These are phyloP conservation scores for Pseudogymnoascus sp. DNA, from an alignment of 2,329 filamentous ascomycete species.

Conservation along the genomic window DNA sequence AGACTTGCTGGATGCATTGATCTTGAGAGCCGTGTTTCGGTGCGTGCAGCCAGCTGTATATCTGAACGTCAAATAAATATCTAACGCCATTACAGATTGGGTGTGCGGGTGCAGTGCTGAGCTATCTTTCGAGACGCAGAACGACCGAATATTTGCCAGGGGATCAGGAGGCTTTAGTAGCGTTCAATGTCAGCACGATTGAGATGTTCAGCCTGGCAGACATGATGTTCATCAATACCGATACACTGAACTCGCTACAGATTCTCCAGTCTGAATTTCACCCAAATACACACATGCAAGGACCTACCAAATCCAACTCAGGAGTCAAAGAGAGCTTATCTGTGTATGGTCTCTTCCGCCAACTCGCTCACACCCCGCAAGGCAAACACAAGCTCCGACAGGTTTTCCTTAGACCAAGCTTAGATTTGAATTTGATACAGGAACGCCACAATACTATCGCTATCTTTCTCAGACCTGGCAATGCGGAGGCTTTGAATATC, in stretches of 20 bases:
- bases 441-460: conserved; percentile 63
- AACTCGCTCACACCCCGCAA: conserved; percentile 67
- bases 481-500: conserved; percentile 44
- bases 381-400: conserved; percentile 67
- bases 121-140: conserved; percentile 62
- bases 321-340: conserved; percentile 74
- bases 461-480: conserved; percentile 59
- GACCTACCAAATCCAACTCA: conserved; percentile 49
- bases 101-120: conserved; percentile 80
- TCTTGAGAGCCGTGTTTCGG: conserved; percentile 63
- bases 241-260: conserved; percentile 75
- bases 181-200: conserved; percentile 54
- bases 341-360: conserved; percentile 72
- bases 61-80: neutral
- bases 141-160: conserved; percentile 54
- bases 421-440: conserved; percentile 57
- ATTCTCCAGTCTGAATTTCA: conserved; percentile 77
- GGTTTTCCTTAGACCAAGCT: conserved; percentile 70
- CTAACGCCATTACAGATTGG: conserved; percentile 41
- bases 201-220: conserved; percentile 64
- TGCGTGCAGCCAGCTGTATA: conserved; percentile 28
- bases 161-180: conserved; percentile 41
- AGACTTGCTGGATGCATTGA: conserved; percentile 63
- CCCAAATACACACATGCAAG: conserved; percentile 71
- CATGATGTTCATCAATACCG: conserved; percentile 69